Evolutionary conservation across 352 stramenopile species (phyloP).

Genomic region (Phytophthora lateralis): DNA sequence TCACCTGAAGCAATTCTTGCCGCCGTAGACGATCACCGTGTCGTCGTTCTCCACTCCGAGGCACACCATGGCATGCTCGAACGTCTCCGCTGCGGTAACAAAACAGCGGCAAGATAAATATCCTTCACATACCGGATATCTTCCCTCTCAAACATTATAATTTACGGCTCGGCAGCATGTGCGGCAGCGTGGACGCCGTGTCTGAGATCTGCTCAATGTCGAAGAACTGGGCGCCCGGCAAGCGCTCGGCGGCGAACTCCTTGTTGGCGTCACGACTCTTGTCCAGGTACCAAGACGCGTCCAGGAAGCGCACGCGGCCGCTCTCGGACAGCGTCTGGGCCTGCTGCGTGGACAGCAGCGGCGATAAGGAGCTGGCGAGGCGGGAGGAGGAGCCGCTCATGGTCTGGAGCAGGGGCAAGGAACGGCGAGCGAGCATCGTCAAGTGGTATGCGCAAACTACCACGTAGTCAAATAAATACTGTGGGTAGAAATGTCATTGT

Average conservation of each 20-base stretch:
- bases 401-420: background rate
- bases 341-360: conserved; percentile 65
- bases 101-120: background rate
- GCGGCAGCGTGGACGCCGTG: conserved; percentile 69
- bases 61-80: conserved; percentile 67
- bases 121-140: background rate
- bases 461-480: too few species aligned
- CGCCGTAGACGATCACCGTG: conserved; percentile 83
- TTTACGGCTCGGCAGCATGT: conserved; percentile 79
- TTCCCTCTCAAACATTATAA: background rate
- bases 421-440: conserved; percentile 2
- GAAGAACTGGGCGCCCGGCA: conserved; percentile 91
- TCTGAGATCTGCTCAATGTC: conserved; percentile 91
- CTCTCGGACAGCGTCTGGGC: conserved; percentile 40
- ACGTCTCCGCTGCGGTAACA: conserved; percentile 48
- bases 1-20: conserved; percentile 83
- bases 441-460: too few species aligned
- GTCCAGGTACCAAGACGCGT: conserved; percentile 86
- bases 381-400: conserved; percentile 20
- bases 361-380: conserved; percentile 32
- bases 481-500: too few species aligned
- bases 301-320: conserved; percentile 64
- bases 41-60: conserved; percentile 75
- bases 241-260: conserved; percentile 62
- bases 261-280: conserved; percentile 65